These are phyloP conservation scores for Piromyces finnis DNA, from an alignment of 192 early-diverging fungal genomes.

Conservation along the genomic window DNA sequence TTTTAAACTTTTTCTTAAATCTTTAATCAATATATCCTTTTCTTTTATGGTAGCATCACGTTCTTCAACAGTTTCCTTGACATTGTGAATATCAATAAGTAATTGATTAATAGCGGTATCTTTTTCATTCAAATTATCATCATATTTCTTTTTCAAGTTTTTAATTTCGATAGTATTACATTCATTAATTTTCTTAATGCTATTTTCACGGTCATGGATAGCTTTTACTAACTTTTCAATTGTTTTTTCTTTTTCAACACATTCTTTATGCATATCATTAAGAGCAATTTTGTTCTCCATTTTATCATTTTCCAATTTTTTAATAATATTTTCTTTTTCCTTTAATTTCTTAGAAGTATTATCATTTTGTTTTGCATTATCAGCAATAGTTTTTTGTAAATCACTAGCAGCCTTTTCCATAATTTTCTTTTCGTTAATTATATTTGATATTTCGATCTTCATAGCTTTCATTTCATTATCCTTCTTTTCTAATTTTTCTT, in stretches of 20 bases:
- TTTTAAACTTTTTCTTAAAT: background rate
- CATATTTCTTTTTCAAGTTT: background rate
- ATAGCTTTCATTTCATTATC: background rate
- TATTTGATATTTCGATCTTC: background rate
- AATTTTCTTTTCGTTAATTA: background rate
- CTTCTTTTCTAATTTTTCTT: background rate
- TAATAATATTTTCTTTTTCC: background rate
- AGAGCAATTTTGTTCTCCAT: background rate
- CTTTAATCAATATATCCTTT: background rate
- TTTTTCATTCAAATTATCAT: background rate
- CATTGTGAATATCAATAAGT: background rate
- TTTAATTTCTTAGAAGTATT: background rate
- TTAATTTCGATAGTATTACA: background rate
- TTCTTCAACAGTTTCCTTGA: background rate
- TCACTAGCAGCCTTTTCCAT: background rate
- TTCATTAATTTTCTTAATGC: background rate
- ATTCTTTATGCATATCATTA: background rate
- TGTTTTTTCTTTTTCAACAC: background rate
- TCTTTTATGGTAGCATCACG: background rate
- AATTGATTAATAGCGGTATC: background rate
- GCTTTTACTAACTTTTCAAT: background rate
- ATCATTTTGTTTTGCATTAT: background rate
- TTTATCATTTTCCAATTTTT: background rate
- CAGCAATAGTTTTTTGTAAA: background rate
- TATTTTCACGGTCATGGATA: background rate